Percentiles rank a stretch among this genome's conserved stretches.
Conservation (phyloP, 306 rosid species). For the Citrullus mucosospermus region DNA sequence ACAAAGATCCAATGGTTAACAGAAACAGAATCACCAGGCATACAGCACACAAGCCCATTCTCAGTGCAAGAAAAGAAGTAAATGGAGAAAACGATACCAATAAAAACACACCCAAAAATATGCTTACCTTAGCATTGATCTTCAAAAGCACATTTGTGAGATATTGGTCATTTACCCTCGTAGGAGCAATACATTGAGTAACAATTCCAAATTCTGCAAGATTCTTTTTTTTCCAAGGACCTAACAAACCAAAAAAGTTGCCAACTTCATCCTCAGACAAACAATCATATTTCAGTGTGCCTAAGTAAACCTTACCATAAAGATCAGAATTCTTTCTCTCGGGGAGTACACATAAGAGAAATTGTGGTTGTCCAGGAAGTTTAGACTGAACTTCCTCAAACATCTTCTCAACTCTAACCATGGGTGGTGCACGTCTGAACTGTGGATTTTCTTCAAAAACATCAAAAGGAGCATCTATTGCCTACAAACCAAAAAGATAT, state of each 20-base stretch:
- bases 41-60: not conserved
- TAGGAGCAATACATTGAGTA: constrained; percentile 81
- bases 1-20: not conserved
- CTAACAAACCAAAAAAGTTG: constrained; percentile 19
- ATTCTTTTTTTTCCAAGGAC: constrained; percentile 81
- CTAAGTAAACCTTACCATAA: constrained; percentile 39
- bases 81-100: not conserved
- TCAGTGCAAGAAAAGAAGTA: not conserved
- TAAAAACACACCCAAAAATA: not conserved
- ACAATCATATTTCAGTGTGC: not conserved
- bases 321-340: constrained; percentile 86
- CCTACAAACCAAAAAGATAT: constrained; percentile 22
- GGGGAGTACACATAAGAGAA: constrained; percentile 74
- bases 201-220: constrained; percentile 69
- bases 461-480: constrained; percentile 34
- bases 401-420: constrained; percentile 79
- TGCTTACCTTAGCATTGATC: constrained; percentile 77
- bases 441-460: constrained; percentile 53
- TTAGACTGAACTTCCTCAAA: constrained; percentile 44
- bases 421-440: constrained; percentile 59
- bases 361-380: constrained; percentile 64
- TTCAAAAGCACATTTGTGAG: constrained; percentile 73
- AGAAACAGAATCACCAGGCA: not conserved
- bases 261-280: not conserved
- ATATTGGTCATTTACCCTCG: constrained; percentile 70